Evolutionary conservation across 2,329 filamentous ascomycete genomes (phyloP).

Genomic region (Alternaria triticimaculans): DNA sequence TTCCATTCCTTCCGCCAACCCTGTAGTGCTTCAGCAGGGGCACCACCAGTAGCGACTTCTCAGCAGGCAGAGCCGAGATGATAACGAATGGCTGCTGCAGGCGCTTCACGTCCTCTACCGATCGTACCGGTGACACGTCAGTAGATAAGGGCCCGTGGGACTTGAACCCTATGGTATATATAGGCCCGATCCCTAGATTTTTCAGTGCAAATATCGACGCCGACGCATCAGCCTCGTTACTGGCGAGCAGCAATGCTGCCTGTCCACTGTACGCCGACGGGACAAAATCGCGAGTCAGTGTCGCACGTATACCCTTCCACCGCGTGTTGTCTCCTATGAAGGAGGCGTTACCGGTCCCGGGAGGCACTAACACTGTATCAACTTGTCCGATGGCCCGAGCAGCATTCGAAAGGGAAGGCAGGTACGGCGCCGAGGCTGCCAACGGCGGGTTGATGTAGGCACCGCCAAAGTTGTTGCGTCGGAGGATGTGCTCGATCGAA

Average conservation of each 20-base stretch:
- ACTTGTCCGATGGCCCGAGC: conserved; percentile 80
- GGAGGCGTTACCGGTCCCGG: conserved; percentile 46
- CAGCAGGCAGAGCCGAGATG: conserved; percentile 77
- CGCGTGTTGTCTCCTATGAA: conserved; percentile 82
- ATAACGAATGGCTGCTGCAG: conserved; percentile 82
- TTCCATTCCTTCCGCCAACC: conserved; percentile 52
- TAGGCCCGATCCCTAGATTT: conserved; percentile 75
- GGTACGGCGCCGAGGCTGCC: conserved; percentile 60
- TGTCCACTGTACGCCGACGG: conserved; percentile 80
- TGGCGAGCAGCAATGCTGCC: conserved; percentile 77
- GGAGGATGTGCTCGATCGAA: conserved; percentile 73
- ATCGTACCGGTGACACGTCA: conserved; percentile 69
- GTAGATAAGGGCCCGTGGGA: conserved; percentile 64
- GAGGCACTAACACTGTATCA: conserved; percentile 76
- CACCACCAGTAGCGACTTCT: conserved; percentile 79
- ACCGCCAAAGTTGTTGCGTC: conserved; percentile 78
- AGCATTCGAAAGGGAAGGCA: conserved; percentile 74
- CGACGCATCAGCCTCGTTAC: conserved; percentile 75
- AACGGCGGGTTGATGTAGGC: conserved; percentile 80
- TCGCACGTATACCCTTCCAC: conserved; percentile 85
- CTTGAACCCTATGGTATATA: conserved; percentile 85
- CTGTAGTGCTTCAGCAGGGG: conserved; percentile 77
- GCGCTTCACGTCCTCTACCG: conserved; percentile 80
- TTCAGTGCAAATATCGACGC: conserved; percentile 80
- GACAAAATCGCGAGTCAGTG: conserved; percentile 79